A percentile compares a stretch with the other conserved stretches of the same genome.
phyloP scores from a whole-genome alignment of 768 basidiomycete species.

The Macrolepiota dolichaula region DNA sequence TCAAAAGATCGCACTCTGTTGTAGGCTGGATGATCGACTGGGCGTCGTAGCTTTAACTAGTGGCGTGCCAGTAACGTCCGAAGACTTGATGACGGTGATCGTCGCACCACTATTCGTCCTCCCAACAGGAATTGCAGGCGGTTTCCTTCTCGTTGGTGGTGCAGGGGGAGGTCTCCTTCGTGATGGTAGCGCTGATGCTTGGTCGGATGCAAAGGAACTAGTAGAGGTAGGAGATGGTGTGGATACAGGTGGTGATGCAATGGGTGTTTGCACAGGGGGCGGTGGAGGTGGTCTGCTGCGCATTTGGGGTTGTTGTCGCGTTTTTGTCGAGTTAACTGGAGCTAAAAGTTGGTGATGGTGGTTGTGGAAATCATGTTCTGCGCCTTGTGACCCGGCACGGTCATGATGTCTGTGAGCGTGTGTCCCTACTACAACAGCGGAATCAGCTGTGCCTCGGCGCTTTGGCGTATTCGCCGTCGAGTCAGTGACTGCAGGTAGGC shows the following conservation, averaged over 20 bases:
- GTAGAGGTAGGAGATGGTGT: slow-evolving; percentile 12
- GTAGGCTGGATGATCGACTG: slow-evolving; percentile 27
- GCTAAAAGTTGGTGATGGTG: slow-evolving; percentile 10
- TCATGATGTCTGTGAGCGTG: slow-evolving; percentile 4
- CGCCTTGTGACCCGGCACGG: neutral
- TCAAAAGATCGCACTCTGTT: slow-evolving; percentile 12
- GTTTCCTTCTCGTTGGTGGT: slow-evolving; percentile 64
- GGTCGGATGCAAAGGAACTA: slow-evolving; percentile 17
- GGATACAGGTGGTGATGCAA: neutral
- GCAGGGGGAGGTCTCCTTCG: slow-evolving; percentile 55
- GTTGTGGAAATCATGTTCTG: slow-evolving; percentile 2
- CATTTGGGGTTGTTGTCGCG: slow-evolving; percentile 14
- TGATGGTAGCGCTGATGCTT: slow-evolving; percentile 17
- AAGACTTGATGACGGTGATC: slow-evolving; percentile 57
- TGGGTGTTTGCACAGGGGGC: slow-evolving; percentile 4
- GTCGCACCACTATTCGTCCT: slow-evolving; percentile 48
- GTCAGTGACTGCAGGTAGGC: slow-evolving; percentile 24
- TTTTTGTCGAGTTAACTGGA: slow-evolving; percentile 2
- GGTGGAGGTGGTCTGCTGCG: slow-evolving; percentile 11
- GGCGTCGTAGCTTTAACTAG: slow-evolving; percentile 9
- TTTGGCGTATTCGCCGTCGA: slow-evolving; percentile 17
- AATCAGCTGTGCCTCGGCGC: slow-evolving; percentile 14
- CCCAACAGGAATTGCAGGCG: slow-evolving; percentile 63
- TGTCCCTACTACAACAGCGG: slow-evolving; percentile 6
- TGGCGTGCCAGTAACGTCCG: slow-evolving; percentile 20